Percentiles rank a stretch among this genome's conserved stretches.
phyloP scores from a whole-genome alignment of 371 early-diverging fungal species.

The Mucor mucedo region DNA sequence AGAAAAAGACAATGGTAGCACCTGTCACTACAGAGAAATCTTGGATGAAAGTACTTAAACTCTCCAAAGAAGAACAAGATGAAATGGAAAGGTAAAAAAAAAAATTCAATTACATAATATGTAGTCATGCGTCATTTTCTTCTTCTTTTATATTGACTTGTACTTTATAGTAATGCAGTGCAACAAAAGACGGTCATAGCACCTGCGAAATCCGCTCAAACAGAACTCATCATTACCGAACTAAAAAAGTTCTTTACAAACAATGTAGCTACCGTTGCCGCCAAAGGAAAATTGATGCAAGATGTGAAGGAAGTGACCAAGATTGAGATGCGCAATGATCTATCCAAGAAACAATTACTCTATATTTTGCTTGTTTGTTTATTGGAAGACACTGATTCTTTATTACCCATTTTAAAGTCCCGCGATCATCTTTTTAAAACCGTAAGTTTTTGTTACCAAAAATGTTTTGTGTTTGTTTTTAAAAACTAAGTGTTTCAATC shows the following conservation, averaged over 20 bases:
- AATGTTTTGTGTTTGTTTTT: neutral
- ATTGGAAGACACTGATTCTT: constrained; percentile 51
- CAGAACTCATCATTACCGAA: constrained; percentile 54
- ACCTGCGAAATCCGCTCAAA: constrained; percentile 34
- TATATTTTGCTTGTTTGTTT: constrained; percentile 63
- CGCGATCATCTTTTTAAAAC: constrained; percentile 60
- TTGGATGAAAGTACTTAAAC: constrained; percentile 69
- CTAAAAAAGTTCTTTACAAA: constrained; percentile 52
- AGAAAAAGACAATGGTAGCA: constrained; percentile 7
- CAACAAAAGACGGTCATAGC: neutral
- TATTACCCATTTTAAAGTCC: constrained; percentile 31
- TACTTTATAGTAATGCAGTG: neutral
- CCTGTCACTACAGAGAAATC: constrained; percentile 51
- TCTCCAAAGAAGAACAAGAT: constrained; percentile 68
- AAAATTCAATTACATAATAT: no score
- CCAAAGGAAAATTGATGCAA: constrained; percentile 44
- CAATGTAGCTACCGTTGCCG: constrained; percentile 22
- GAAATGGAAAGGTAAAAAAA: constrained; percentile 49
- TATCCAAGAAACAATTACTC: constrained; percentile 71
- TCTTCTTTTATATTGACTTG: neutral
- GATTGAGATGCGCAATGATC: constrained; percentile 75
- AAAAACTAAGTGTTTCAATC: neutral
- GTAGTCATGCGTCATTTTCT: neutral
- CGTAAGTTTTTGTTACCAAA: constrained; percentile 32
- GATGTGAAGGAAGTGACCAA: constrained; percentile 79